A percentile compares a stretch with the other conserved stretches of the same genome.
These are phyloP conservation scores for Termitomyces sp. DNA, from an alignment of 1,284 basidiomycete genomes.

Conservation along the genomic window DNA sequence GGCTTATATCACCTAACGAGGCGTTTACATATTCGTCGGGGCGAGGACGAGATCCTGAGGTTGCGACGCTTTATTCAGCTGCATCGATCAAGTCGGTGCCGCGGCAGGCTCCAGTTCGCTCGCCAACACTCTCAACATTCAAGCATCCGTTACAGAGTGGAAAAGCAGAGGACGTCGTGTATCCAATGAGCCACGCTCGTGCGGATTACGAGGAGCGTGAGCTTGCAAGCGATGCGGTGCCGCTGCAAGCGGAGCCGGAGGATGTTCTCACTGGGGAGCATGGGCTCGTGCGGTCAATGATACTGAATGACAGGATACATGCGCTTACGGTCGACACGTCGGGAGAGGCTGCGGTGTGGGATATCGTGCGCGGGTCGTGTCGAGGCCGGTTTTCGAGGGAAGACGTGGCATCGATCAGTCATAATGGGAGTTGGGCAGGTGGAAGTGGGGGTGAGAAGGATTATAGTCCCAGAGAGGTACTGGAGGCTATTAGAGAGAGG, in stretches of 20 bases:
- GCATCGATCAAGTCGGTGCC: slow-evolving; percentile 73
- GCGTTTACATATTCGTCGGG: slow-evolving; percentile 44
- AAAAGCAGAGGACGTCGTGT: slow-evolving; percentile 36
- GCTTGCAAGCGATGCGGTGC: slow-evolving; percentile 73
- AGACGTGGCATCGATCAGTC: slow-evolving; percentile 57
- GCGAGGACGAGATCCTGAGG: slow-evolving; percentile 60
- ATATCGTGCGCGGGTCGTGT: slow-evolving; percentile 79
- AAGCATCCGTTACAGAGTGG: slow-evolving; percentile 23
- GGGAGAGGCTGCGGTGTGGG: slow-evolving; percentile 88
- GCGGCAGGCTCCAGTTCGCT: slow-evolving; percentile 18
- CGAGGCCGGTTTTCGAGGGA: slow-evolving; percentile 64
- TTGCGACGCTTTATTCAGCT: slow-evolving; percentile 80
- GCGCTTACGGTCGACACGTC: slow-evolving; percentile 87
- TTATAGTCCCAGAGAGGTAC: slow-evolving; percentile 70
- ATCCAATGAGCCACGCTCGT: slow-evolving; percentile 38
- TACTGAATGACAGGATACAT: slow-evolving; percentile 90
- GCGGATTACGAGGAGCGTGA: slow-evolving; percentile 76
- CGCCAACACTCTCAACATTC: slow-evolving; percentile 20
- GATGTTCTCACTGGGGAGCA: slow-evolving; percentile 72
- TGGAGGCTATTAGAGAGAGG: slow-evolving; percentile 82
- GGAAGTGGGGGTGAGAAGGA: slow-evolving; percentile 34
- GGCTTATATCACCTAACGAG: slow-evolving; percentile 72
- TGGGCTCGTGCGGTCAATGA: slow-evolving; percentile 79
- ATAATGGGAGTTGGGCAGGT: slow-evolving; percentile 30
- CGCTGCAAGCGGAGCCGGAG: slow-evolving; percentile 59